A percentile compares a stretch with the other conserved stretches of the same genome.
These are phyloP conservation scores for Fonsecaea multimorphosa DNA, from an alignment of 2,329 filamentous ascomycete genomes.

Conservation along the genomic window DNA sequence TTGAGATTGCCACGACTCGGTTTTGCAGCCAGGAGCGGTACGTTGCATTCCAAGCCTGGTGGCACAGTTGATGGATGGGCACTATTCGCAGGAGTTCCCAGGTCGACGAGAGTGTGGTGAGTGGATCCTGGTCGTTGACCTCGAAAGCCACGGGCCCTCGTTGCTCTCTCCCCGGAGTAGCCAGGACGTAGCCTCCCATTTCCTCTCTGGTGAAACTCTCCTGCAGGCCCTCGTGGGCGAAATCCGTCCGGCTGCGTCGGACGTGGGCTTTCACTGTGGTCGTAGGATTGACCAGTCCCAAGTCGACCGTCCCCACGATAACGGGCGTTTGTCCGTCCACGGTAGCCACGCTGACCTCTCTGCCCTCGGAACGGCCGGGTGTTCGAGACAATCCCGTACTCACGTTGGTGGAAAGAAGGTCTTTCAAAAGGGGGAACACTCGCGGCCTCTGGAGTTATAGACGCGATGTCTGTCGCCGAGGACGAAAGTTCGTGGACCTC, in stretches of 20 bases:
- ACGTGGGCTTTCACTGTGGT: not conserved
- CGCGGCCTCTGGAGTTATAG: not conserved
- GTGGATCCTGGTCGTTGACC: not conserved
- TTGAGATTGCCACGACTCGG: not conserved
- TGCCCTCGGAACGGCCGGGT: constrained; percentile 8
- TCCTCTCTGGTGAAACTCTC: not conserved
- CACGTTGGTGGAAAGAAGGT: constrained; percentile 19
- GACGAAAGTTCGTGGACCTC: not conserved
- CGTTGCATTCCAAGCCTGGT: constrained; percentile 27
- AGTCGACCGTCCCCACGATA: constrained; percentile 1
- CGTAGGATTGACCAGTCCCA: not conserved
- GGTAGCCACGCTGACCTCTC: not conserved
- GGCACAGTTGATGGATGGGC: constrained; percentile 9
- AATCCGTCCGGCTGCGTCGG: not conserved
- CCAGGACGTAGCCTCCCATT: not conserved
- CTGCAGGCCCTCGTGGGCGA: not conserved
- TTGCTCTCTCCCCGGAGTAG: not conserved
- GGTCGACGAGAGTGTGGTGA: constrained; percentile 20
- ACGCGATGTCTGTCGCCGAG: not conserved
- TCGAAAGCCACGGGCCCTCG: constrained; percentile 11
- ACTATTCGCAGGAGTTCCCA: not conserved
- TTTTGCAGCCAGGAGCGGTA: constrained; percentile 16
- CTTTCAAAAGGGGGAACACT: not conserved
- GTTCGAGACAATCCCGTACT: constrained; percentile 8
- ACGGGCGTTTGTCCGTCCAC: not conserved